A percentile compares a stretch with the other conserved stretches of the same genome.
Evolutionary conservation across 139 green algal genomes (phyloP).

Genomic region (Edaphochlamys debaryana): DNA sequence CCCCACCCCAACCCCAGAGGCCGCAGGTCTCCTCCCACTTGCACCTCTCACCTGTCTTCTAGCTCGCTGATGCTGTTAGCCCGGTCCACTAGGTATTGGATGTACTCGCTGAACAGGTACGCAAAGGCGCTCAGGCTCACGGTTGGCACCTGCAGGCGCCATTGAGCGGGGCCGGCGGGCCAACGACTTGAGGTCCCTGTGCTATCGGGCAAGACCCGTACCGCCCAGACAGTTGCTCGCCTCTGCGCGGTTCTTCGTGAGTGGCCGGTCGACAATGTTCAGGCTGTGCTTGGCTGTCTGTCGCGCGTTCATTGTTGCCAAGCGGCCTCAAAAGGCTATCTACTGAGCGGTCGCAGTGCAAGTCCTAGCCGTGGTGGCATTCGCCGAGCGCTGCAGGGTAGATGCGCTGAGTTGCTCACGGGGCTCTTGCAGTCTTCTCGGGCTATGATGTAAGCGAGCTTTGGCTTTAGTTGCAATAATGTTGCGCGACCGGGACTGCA

Average conservation of each 20-base stretch:
- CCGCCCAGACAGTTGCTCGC: slow-evolving; percentile 39
- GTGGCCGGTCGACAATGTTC: slow-evolving; percentile 76
- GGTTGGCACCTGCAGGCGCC: slow-evolving; percentile 58
- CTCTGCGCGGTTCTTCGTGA: slow-evolving; percentile 73
- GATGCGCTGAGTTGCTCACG: too few species aligned
- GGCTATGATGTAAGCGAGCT: too few species aligned
- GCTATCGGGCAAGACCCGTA: neutral
- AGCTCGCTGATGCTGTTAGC: slow-evolving; percentile 92
- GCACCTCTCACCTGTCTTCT: slow-evolving; percentile 88
- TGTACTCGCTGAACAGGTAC: slow-evolving; percentile 95
- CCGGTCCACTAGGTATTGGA: slow-evolving; percentile 92
- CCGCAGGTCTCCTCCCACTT: too few species aligned
- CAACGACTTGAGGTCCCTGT: neutral
- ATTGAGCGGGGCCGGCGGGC: neutral
- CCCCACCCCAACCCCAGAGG: too few species aligned
- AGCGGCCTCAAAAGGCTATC: too few species aligned
- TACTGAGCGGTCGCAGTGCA: too few species aligned
- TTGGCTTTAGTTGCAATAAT: too few species aligned
- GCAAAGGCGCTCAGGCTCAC: slow-evolving; percentile 92
- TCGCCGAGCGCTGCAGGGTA: too few species aligned
- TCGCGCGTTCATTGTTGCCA: too few species aligned
- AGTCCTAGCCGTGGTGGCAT: too few species aligned
- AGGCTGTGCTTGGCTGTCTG: slow-evolving; percentile 42
- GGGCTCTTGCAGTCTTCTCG: too few species aligned
- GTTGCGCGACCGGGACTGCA: too few species aligned